These are phyloP conservation scores for Nemania abortiva DNA, from an alignment of 2,329 filamentous ascomycete species.

Conservation along the genomic window DNA sequence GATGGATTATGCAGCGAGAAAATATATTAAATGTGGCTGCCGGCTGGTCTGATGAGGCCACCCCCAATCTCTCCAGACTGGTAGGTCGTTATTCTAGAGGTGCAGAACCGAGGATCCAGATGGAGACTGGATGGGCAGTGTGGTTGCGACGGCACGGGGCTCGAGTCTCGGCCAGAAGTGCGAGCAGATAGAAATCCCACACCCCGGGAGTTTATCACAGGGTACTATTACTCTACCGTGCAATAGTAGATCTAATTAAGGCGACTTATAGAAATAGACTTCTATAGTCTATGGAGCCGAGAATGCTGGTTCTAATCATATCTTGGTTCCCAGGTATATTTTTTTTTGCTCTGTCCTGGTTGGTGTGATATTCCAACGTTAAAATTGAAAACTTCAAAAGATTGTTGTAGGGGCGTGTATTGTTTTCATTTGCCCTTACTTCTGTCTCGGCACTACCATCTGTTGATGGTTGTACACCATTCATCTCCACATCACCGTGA, in stretches of 20 bases:
- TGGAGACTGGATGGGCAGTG: constrained; percentile 33
- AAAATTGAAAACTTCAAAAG: neutral
- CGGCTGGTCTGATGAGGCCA: constrained; percentile 36
- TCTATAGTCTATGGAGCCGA: neutral
- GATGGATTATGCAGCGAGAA: constrained; percentile 45
- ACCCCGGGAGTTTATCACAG: neutral
- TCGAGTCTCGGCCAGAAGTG: constrained; percentile 23
- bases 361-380: neutral
- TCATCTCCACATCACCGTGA: constrained; percentile 42
- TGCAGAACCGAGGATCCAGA: constrained; percentile 43
- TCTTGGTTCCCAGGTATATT: neutral
- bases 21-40: constrained; percentile 47
- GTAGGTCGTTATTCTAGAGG: constrained; percentile 35
- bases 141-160: constrained; percentile 29
- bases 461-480: constrained; percentile 28
- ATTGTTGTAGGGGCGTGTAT: neutral
- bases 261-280: neutral
- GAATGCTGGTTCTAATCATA: neutral
- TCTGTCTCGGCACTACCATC: constrained; percentile 19
- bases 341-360: neutral
- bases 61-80: constrained; percentile 27
- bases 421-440: neutral
- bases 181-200: neutral
- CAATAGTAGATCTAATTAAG: neutral
- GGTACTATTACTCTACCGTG: neutral